These are phyloP conservation scores for Cubamyces sp. DNA, from an alignment of 768 basidiomycete species.

Conservation along the genomic window DNA sequence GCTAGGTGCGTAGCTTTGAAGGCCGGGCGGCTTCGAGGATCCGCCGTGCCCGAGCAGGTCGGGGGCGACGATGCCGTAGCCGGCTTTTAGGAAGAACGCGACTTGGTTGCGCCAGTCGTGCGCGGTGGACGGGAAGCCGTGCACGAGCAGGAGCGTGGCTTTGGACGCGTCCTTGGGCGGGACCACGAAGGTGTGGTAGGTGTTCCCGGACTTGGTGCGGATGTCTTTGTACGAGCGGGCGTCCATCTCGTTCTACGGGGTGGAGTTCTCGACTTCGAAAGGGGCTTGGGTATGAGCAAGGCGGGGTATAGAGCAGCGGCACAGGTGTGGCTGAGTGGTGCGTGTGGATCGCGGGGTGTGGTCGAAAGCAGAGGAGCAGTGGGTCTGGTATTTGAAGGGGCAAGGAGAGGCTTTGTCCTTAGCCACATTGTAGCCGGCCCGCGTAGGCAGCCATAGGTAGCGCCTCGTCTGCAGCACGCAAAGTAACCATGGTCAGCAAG, in stretches of 20 bases:
- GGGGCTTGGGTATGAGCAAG: not conserved
- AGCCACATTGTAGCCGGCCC: constrained; percentile 16
- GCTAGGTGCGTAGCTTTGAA: constrained; percentile 32
- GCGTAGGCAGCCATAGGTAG: constrained; percentile 1
- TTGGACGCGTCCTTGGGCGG: constrained; percentile 32
- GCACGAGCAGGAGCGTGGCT: constrained; percentile 47
- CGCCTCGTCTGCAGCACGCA: not conserved
- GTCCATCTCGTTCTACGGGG: constrained; percentile 24
- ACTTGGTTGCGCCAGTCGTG: constrained; percentile 48
- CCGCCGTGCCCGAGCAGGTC: constrained; percentile 53
- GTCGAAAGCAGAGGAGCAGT: not conserved
- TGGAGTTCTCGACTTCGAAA: not conserved
- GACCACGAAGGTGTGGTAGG: constrained; percentile 41
- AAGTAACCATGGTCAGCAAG: not conserved
- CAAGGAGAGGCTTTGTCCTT: constrained; percentile 12
- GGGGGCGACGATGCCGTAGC: constrained; percentile 49
- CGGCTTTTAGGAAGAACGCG: constrained; percentile 41
- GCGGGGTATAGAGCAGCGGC: not conserved
- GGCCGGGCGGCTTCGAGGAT: constrained; percentile 46
- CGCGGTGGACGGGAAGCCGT: constrained; percentile 49
- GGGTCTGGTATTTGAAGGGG: constrained; percentile 12
- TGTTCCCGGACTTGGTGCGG: constrained; percentile 38
- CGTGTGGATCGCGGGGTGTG: not conserved
- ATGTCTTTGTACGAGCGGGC: constrained; percentile 39
- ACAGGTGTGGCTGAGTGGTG: not conserved